These are phyloP conservation scores for Ramicandelaber brevisporus DNA, from an alignment of 192 early-diverging fungal species.

Conservation along the genomic window DNA sequence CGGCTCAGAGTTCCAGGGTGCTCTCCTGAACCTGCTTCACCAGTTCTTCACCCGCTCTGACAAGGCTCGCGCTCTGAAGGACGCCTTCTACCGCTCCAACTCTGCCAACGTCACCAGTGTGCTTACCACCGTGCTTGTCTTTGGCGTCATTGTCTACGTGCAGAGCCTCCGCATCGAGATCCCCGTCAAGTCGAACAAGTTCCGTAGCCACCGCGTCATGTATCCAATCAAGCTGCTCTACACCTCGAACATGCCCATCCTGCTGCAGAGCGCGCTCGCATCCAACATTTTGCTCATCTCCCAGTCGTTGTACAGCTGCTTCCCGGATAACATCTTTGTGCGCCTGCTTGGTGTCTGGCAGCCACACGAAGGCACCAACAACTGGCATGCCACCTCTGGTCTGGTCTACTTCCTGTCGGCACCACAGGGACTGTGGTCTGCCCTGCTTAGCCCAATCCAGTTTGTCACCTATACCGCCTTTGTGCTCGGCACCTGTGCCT, in stretches of 20 bases:
- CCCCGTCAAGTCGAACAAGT: conserved; percentile 83
- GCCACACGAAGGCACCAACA: conserved; percentile 82
- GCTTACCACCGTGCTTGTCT: conserved; percentile 67
- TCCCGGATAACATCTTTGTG: conserved; percentile 88
- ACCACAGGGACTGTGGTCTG: conserved; percentile 57
- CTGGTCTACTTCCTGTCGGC: conserved; percentile 97
- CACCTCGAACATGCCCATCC: conserved; percentile 99
- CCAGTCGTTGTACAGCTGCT: conserved; percentile 92
- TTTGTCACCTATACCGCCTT: conserved; percentile 82
- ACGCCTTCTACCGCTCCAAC: conserved; percentile 82
- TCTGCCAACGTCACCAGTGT: conserved; percentile 80
- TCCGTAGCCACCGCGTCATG: conserved; percentile 90
- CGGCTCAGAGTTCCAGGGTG: conserved; percentile 98
- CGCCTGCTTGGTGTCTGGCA: conserved; percentile 90
- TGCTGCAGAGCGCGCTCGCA: conserved; percentile 94
- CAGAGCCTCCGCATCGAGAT: conserved; percentile 99
- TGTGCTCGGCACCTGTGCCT: conserved; percentile 84
- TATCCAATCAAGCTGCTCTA: conserved; percentile 99
- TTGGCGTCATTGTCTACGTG: conserved; percentile 76
- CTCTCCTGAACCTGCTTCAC: conserved; percentile 85
- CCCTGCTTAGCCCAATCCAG: conserved; percentile 80
- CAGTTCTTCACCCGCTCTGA: conserved; percentile 81
- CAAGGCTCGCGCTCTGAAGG: conserved; percentile 90
- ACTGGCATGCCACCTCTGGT: conserved; percentile 77
- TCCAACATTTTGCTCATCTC: conserved; percentile 97